Evolutionary conservation across 768 basidiomycete genomes (phyloP), one percentile per base, ranked within the genome.

Genomic region (Agaricus subrufescens): DNA sequence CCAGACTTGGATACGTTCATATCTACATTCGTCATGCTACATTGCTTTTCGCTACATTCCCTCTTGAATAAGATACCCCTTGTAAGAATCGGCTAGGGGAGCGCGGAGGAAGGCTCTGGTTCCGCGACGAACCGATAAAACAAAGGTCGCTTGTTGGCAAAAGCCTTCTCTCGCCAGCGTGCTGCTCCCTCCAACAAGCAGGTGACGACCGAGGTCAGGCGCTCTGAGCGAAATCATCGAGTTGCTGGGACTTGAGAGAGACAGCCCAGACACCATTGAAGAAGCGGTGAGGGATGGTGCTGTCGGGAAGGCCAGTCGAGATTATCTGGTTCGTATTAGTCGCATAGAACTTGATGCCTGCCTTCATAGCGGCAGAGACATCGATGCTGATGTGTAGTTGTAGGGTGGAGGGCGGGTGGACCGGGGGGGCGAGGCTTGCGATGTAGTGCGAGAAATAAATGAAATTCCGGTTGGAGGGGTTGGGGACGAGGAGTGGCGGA

Each of bases 331-430:
- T 23, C 2, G 26, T 29, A 34, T 58, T 57, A 30, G 63, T 57
- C 11, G 31, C 19, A 51, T 56, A 64, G 44, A 64, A 62, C 44
- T 58, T 58, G 43, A 62, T 58, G 12, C 63, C 63, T 10, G 49
- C 50, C 12, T 46, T 39, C 58, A 62, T 56, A 6, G 63, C 61
- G 10, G 46, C 50, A 14, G 46, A n/a, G n/a, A 62, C 54, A 34
- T 64, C 55, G 34, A 64, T 26, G 31, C 48, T 26, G 50, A 63
- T 58, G 30, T 61, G 57, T 26, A 64, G 47, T 31, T 49, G 54
- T 15, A 56, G 39, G 47, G 26, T 2, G 4, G 37, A 15, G 2
- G 2, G 38, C 12, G 54, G 14, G 29, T 25, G 34, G 31, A 12
- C 25, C 12, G 29, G 26, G 14, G 54, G 40, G 3, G 47, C 19